These are phyloP conservation scores for Neurospora hispaniola DNA, from an alignment of 495 filamentous ascomycete species.

Conservation along the genomic window DNA sequence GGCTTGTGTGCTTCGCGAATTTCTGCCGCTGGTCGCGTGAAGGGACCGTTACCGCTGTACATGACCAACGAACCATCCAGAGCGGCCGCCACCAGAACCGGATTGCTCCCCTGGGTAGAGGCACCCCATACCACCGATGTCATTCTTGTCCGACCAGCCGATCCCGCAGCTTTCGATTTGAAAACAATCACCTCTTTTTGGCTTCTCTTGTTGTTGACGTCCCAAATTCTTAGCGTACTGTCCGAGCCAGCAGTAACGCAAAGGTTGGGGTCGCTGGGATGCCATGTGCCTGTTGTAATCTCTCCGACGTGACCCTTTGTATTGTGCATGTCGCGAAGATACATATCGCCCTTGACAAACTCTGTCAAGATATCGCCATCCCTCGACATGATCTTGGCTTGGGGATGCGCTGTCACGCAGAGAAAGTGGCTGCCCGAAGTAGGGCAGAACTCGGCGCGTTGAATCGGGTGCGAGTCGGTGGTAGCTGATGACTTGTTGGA, in stretches of 20 bases:
- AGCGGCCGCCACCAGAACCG: conserved; percentile 75
- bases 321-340: conserved; percentile 88
- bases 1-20: conserved; percentile 72
- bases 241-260: conserved; percentile 88
- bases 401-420: conserved; percentile 74
- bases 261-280: conserved; percentile 67
- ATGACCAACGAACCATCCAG: conserved; percentile 87
- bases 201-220: conserved; percentile 72
- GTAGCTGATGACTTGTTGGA: conserved; percentile 56
- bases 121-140: conserved; percentile 86
- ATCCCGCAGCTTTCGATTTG: conserved; percentile 76
- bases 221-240: conserved; percentile 93
- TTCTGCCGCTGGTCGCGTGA: conserved; percentile 74
- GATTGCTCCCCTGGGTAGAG: conserved; percentile 61
- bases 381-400: conserved; percentile 78
- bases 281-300: conserved; percentile 78
- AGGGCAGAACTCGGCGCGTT: conserved; percentile 79
- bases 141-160: conserved; percentile 86
- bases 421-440: conserved; percentile 71
- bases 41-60: conserved; percentile 84
- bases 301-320: conserved; percentile 94
- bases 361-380: conserved; percentile 79
- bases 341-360: conserved; percentile 97
- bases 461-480: conserved; percentile 76
- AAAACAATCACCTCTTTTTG: conserved; percentile 93